These are phyloP conservation scores for Scytalidium lignicola DNA, from an alignment of 2,329 filamentous ascomycete species.

Conservation along the genomic window DNA sequence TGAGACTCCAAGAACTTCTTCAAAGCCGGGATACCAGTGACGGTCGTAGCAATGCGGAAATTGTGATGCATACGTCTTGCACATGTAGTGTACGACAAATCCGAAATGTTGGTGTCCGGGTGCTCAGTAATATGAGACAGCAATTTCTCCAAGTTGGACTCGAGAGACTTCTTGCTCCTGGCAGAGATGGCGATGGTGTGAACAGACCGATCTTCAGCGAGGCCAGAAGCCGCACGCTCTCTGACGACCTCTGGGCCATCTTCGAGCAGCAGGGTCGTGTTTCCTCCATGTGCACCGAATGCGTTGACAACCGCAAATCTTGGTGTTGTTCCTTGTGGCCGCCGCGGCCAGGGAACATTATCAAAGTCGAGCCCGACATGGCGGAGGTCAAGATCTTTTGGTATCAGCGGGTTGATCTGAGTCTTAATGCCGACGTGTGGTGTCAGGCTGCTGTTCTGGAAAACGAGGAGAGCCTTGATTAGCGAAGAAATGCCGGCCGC, in stretches of 20 bases:
- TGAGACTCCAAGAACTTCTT: too few relatives aligned
- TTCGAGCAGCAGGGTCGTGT: constrained; percentile 15
- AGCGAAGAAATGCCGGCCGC: constrained; percentile 20
- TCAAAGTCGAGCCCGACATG: constrained; percentile 16
- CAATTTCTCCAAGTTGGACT: constrained; percentile 18
- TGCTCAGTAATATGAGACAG: constrained; percentile 19
- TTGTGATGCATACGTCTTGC: constrained; percentile 50
- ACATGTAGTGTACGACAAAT: constrained; percentile 13
- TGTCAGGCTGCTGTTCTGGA: constrained; percentile 18
- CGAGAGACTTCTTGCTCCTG: constrained; percentile 18
- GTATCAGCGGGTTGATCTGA: constrained; percentile 24
- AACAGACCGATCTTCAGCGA: constrained; percentile 34
- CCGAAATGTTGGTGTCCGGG: constrained; percentile 5
- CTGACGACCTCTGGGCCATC: constrained; percentile 9
- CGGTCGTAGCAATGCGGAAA: constrained; percentile 45
- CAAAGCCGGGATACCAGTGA: constrained; percentile 32
- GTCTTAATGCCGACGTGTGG: constrained; percentile 22
- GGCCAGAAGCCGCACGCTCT: constrained; percentile 24
- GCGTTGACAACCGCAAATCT: constrained; percentile 42
- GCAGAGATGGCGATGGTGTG: constrained; percentile 46
- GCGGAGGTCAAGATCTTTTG: constrained; percentile 30
- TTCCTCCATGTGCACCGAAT: constrained; percentile 33
- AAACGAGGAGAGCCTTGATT: constrained; percentile 24
- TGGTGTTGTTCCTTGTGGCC: constrained; percentile 29
- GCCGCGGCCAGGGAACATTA: constrained; percentile 18